Base-by-base conservation (phyloP, 1,284 basidiomycete species). In the Ganoderma sinense region DNA sequence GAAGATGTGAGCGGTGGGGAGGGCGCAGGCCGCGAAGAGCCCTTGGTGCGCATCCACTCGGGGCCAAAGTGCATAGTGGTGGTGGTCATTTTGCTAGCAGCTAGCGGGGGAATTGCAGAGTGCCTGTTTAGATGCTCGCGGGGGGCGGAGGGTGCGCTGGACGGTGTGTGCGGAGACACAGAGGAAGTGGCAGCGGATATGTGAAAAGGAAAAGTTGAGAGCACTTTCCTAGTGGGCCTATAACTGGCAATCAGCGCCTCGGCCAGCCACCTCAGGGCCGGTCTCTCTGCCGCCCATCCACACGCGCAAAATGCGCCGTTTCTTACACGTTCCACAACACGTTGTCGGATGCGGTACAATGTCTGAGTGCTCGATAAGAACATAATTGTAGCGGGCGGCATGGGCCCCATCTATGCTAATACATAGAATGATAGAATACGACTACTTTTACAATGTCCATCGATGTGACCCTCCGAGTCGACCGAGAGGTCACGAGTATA, bases 41-140 rank as follows among this genome's bases (percentile, higher is more conserved):
- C 76, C 80, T 94, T 94, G 73, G 89, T 87, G 75, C 94, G 89
- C 93, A 95, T 94, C 94, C 94, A 95, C 83, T 95, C 93, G 63
- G 93, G 94, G 77, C 92, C 93, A 84, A 94, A 94, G 80, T 94
- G 94, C 88, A 94, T 91, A 26, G 92, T 91, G 62, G 87, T 86
- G 65, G 90, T 85, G 70, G 90, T 87, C 91, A 93, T 94, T 86
- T 85, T 80, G 75, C 69, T 67, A 66, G 70, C 69, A 63, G 64
- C 53, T 62, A 64, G 29, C 29, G 8, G 20, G 13, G 53, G 58
- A 43, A 48, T n/a, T 41, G 65, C 62, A 69, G 58, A 65, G 68
- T 71, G 63, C 53, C 39, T 62, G 66, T 39, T 39, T 40, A 45
- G 26, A 43, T 58, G 64, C 62, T 68, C 68, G 67, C 66, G 62